These are phyloP conservation scores for Ceratocystiopsis brevicomis DNA, from an alignment of 2,329 filamentous ascomycete species.

Conservation along the genomic window DNA sequence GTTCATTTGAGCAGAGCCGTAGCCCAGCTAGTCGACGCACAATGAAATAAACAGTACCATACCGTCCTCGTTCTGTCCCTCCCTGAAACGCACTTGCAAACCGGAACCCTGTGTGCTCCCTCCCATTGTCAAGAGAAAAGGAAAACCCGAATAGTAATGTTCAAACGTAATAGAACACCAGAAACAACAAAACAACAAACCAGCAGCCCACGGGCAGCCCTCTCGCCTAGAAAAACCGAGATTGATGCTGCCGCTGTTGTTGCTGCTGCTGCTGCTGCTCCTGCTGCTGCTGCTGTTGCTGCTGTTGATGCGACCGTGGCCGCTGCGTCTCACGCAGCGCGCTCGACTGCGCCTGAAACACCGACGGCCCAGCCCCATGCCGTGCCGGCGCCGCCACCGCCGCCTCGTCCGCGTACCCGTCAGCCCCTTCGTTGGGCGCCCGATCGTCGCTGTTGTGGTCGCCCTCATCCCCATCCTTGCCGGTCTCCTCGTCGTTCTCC, in stretches of 20 bases:
- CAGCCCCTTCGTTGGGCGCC: constrained; percentile 46
- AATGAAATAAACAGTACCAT: neutral
- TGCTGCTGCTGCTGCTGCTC: neutral
- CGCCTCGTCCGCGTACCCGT: constrained; percentile 48
- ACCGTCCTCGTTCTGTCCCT: too few species aligned
- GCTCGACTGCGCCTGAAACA: constrained; percentile 19
- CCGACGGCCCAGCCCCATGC: constrained; percentile 27
- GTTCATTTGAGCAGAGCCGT: constrained; percentile 3
- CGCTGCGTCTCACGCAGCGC: constrained; percentile 19
- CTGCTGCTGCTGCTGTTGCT: constrained; percentile 7
- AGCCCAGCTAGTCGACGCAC: neutral
- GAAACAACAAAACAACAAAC: too few species aligned
- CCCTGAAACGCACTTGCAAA: too few species aligned
- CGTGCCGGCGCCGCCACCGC: constrained; percentile 18
- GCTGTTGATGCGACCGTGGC: constrained; percentile 15
- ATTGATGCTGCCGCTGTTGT: constrained; percentile 1
- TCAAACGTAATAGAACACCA: too few species aligned
- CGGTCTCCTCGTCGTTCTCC: neutral
- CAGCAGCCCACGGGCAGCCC: too few species aligned
- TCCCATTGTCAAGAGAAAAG: too few species aligned
- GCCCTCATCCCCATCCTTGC: too few species aligned
- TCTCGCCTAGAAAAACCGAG: too few species aligned
- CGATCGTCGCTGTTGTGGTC: constrained; percentile 12
- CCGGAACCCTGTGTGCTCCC: too few species aligned
- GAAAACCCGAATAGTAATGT: too few species aligned